phyloP scores from a whole-genome alignment of 1,284 basidiomycete genomes.

The Irpex sp. region DNA sequence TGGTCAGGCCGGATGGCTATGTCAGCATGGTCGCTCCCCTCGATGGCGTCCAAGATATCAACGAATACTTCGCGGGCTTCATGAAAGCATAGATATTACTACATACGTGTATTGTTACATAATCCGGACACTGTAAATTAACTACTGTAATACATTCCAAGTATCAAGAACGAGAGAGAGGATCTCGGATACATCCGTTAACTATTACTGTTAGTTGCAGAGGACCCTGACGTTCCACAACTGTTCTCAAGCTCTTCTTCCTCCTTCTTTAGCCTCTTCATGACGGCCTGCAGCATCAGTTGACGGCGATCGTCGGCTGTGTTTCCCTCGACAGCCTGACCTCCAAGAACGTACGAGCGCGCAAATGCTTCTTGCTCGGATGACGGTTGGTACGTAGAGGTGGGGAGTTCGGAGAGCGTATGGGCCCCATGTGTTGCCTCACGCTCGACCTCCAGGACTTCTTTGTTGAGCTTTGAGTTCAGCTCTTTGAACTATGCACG shows the following conservation, averaged over 20 bases:
- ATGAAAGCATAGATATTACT: constrained; percentile 48
- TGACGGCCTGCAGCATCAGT: constrained; percentile 54
- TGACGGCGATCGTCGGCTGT: constrained; percentile 53
- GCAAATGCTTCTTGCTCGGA: constrained; percentile 55
- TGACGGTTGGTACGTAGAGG: constrained; percentile 46
- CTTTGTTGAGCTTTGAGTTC: constrained; percentile 70
- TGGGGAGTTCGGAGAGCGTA: constrained; percentile 34
- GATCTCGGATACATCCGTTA: too few relatives aligned
- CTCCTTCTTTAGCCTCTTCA: constrained; percentile 53
- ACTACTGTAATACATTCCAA: background rate
- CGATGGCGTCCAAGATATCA: constrained; percentile 11
- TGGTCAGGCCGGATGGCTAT: constrained; percentile 43
- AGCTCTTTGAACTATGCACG: constrained; percentile 62
- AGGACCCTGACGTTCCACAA: constrained; percentile 50
- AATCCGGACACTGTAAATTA: background rate
- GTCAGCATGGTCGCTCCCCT: constrained; percentile 27
- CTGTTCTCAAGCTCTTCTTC: constrained; percentile 71
- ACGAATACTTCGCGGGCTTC: constrained; percentile 17
- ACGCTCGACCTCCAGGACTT: constrained; percentile 67
- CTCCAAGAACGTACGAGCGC: constrained; percentile 28
- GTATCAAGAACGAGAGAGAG: too few relatives aligned
- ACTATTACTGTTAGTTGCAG: background rate
- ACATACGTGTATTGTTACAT: background rate
- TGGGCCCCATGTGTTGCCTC: constrained; percentile 51
- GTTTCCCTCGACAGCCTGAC: constrained; percentile 28